Conservation (phyloP, 768 basidiomycete species). For the Psilocybe cyanescens region DNA sequence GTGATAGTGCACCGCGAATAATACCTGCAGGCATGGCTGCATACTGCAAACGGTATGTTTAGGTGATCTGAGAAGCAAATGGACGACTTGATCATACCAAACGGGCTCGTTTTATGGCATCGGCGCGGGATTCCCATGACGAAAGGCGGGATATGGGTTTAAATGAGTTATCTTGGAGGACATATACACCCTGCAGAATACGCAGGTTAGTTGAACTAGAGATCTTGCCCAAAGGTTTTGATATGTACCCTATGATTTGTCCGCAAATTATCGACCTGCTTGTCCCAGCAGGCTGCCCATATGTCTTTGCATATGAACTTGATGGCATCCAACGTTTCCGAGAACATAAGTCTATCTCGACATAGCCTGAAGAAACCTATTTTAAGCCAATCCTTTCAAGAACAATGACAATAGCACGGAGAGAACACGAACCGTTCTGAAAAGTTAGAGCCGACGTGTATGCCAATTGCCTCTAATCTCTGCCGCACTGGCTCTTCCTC, state of each 20-base stretch:
- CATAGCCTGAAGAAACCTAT: conserved; percentile 57
- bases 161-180: conserved; percentile 90
- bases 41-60: conserved; percentile 50
- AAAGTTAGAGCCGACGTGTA: conserved; percentile 86
- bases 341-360: conserved; percentile 72
- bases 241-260: conserved; percentile 84
- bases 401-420: background rate
- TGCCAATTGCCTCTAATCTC: conserved; percentile 81
- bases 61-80: background rate
- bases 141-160: conserved; percentile 84
- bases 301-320: conserved; percentile 97
- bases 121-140: conserved; percentile 76
- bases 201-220: background rate
- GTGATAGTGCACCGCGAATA: conserved; percentile 78
- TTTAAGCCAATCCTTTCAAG: conserved; percentile 5
- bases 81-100: conserved; percentile 49
- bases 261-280: conserved; percentile 93
- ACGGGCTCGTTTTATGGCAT: conserved; percentile 72
- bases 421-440: conserved; percentile 71
- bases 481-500: conserved; percentile 74
- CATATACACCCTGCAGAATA: conserved; percentile 78
- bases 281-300: conserved; percentile 92
- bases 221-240: background rate
- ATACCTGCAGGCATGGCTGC: conserved; percentile 83
- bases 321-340: conserved; percentile 86